These are phyloP conservation scores for Globisporangium abappressorium DNA, from an alignment of 352 stramenopile genomes.

Conservation along the genomic window DNA sequence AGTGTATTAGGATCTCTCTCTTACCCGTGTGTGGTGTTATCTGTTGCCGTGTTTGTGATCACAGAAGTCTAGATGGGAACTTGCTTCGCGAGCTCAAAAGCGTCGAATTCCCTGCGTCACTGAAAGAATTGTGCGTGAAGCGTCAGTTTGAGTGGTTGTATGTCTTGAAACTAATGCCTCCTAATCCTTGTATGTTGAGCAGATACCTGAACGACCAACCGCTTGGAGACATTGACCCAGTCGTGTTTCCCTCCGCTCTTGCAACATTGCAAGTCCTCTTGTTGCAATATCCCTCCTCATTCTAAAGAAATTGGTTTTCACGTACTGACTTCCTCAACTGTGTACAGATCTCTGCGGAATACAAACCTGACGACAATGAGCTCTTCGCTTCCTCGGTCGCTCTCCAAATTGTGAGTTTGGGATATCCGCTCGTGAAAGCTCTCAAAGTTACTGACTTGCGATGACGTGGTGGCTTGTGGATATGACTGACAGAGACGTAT, in stretches of 20 bases:
- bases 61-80: constrained; percentile 7
- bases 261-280: not conserved
- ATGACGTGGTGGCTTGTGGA: not conserved
- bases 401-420: constrained; percentile 6
- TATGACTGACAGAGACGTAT: constrained; percentile 6
- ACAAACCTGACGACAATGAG: not conserved
- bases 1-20: not conserved
- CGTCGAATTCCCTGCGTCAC: constrained; percentile 6
- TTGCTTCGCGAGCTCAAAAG: not conserved
- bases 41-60: too few relatives aligned
- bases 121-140: constrained; percentile 7
- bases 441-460: not conserved
- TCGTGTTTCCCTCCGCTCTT: not conserved
- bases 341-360: not conserved
- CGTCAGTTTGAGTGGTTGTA: not conserved
- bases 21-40: too few relatives aligned
- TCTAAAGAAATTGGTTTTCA: not conserved
- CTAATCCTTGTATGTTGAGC: not conserved
- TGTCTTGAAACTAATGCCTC: not conserved
- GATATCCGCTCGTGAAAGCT: not conserved
- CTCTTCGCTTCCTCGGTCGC: not conserved
- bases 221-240: not conserved
- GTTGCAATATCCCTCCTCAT: not conserved
- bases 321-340: not conserved
- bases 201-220: constrained; percentile 9